Base-by-base conservation (phyloP, 2,329 filamentous ascomycete species). In the Aspergillus glaucus region DNA sequence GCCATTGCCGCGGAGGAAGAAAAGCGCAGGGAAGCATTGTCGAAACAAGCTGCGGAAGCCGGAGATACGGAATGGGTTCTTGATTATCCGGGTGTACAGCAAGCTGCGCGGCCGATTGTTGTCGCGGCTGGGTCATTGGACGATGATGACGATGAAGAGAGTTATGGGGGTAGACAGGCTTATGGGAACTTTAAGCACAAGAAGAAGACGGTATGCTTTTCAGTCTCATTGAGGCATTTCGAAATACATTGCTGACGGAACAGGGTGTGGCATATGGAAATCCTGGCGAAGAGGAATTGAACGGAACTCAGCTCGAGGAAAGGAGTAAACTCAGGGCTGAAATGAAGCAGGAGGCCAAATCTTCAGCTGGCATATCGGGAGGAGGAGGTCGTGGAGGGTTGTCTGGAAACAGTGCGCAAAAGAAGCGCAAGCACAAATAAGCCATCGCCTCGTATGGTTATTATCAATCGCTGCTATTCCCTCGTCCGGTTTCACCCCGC, bases 31-130 rank as follows among this genome's bases (percentile, higher is more conserved):
- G 65, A 69, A 28, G 69, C 70, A 4, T 47, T 72, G 48, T 56
- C 67, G 7, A 64, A 64, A 26, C 67, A 71, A 52, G 70, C 70
- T 8, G 69, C 67, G 3, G 70, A 72, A 43, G 65, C 69, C 0
- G 71, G 71, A 15, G 72, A 74, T 53, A 67, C 69, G 6, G 64
- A 73, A 54, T 74, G 72, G 72, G 66, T 73, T 19, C 50, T 72
- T 45, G 60, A 73, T 39, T 63, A 65, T 46, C 57, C 60, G 10
- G 59, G 61, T 3, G 53, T 12, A 10, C 15, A 19, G 19, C 51
- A 53, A 22, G 49, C 54, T 46, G 46, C 55, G 3, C 50, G 59
- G 39, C 65, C 65, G 14, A 32, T 58, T 14, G 58, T 67, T n/a
- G 54, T 69, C 2, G 56, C 60, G 5, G 63, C 65, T 6, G 62